phyloP scores from a whole-genome alignment of 2,329 filamentous ascomycete genomes.

The Arthroderma sp. region DNA sequence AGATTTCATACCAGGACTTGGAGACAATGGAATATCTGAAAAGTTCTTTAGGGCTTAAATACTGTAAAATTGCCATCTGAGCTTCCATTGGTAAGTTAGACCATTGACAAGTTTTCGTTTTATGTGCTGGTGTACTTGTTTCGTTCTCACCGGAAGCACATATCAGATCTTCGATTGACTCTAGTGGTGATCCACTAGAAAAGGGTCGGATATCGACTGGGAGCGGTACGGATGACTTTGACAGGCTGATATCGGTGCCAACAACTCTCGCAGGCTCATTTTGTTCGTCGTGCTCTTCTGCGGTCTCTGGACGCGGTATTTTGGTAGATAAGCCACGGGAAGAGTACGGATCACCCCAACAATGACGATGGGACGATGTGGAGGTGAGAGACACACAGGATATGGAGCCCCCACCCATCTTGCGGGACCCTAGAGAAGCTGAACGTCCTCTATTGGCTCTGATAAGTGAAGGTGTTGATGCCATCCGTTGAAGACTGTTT shows the following conservation, averaged over 20 bases:
- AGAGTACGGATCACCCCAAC: slow-evolving; percentile 36
- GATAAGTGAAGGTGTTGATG: slow-evolving; percentile 62
- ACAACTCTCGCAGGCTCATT: slow-evolving; percentile 44
- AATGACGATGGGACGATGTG: slow-evolving; percentile 39
- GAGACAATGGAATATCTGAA: slow-evolving; percentile 65
- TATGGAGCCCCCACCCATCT: slow-evolving; percentile 47
- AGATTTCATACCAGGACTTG: slow-evolving; percentile 65
- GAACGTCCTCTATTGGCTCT: slow-evolving; percentile 52
- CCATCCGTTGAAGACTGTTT: slow-evolving; percentile 64
- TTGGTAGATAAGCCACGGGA: slow-evolving; percentile 2
- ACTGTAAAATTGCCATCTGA: slow-evolving; percentile 61
- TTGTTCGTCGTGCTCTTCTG: slow-evolving; percentile 35
- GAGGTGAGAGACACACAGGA: slow-evolving; percentile 51
- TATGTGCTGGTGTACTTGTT: slow-evolving; percentile 9
- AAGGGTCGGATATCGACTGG: slow-evolving; percentile 48
- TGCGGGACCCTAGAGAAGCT: slow-evolving; percentile 46
- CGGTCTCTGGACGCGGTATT: slow-evolving; percentile 20
- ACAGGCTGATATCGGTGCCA: slow-evolving; percentile 33
- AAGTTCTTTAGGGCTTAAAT: slow-evolving; percentile 66
- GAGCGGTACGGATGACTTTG: slow-evolving; percentile 44
- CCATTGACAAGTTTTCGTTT: slow-evolving; percentile 56
- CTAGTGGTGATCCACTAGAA: slow-evolving; percentile 19
- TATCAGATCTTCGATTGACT: slow-evolving; percentile 9
- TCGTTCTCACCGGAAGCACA: slow-evolving; percentile 8
- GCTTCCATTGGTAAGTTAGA: slow-evolving; percentile 69